Conservation (phyloP, 2,329 filamentous ascomycete species). For the Lasiodiplodia theobromae region DNA sequence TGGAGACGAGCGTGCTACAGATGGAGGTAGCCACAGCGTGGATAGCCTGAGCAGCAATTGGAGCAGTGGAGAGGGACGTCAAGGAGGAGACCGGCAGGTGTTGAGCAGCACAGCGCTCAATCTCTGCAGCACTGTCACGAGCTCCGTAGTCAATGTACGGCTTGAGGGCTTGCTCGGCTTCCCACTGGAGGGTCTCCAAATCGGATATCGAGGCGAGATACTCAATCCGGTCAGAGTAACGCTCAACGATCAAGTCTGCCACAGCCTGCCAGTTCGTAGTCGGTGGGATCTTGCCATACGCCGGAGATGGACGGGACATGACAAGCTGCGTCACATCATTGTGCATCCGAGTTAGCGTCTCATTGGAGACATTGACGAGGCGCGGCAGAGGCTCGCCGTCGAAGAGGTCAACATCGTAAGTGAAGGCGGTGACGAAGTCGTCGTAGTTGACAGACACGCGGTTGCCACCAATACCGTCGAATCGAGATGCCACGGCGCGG, state of each 20-base stretch:
- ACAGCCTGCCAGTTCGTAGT: conserved; percentile 70
- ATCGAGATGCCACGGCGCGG: conserved; percentile 51
- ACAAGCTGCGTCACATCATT: conserved; percentile 56
- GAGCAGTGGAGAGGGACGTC: conserved; percentile 21
- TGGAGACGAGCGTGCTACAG: conserved; percentile 43
- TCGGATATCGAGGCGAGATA: conserved; percentile 35
- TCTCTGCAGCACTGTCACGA: conserved; percentile 49
- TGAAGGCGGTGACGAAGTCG: conserved; percentile 57
- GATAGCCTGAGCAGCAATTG: conserved; percentile 43
- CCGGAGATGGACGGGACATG: conserved; percentile 30
- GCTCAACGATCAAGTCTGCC: conserved; percentile 68
- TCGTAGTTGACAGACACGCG: conserved; percentile 58
- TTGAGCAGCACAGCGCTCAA: conserved; percentile 57
- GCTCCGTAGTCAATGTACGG: conserved; percentile 50
- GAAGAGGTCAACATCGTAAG: conserved; percentile 53
- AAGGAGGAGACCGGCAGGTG: conserved; percentile 39
- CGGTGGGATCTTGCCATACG: conserved; percentile 8
- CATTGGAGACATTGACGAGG: conserved; percentile 43
- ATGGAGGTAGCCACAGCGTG: conserved; percentile 40
- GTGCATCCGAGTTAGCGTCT: conserved; percentile 48
- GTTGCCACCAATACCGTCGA: conserved; percentile 53
- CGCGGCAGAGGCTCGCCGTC: conserved; percentile 47
- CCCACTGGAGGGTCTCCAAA: conserved; percentile 12
- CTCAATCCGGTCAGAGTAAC: conserved; percentile 66
- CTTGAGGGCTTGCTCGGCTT: conserved; percentile 36